Conservation (phyloP, 1,284 basidiomycete species). For the Fomitopsis pinicola region DNA sequence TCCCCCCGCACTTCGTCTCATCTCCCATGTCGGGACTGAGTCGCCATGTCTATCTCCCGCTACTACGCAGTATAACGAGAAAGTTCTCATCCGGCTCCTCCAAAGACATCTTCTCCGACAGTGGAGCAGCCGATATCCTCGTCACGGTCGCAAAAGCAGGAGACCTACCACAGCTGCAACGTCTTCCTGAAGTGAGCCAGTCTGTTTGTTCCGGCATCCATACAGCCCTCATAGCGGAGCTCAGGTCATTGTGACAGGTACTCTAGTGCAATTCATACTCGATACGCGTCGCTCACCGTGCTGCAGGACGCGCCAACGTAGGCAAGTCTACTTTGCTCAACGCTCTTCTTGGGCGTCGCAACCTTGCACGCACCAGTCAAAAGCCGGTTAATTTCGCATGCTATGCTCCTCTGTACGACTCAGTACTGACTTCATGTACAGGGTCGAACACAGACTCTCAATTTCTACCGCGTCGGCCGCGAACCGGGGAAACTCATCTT, state of each 20-base stretch:
- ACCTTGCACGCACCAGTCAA: constrained; percentile 58
- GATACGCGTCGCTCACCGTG: neutral
- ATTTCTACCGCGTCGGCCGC: constrained; percentile 64
- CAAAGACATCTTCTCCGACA: neutral
- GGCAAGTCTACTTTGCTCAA: constrained; percentile 75
- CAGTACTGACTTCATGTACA: constrained; percentile 21
- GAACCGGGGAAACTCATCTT: constrained; percentile 54
- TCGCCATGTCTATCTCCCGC: neutral
- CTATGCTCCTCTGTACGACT: too few relatives aligned
- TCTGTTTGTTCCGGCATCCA: neutral
- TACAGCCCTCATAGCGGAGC: neutral
- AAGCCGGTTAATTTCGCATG: constrained; percentile 49
- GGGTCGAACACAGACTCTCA: constrained; percentile 67
- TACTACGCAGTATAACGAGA: neutral
- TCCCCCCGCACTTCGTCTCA: neutral
- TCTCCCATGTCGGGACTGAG: neutral
- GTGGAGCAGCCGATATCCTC: neutral
- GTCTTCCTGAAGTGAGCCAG: neutral
- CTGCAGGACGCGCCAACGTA: constrained; percentile 50
- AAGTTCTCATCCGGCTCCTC: neutral
- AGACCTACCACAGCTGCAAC: neutral
- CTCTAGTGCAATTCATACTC: neutral
- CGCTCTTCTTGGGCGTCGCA: constrained; percentile 53
- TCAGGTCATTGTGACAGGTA: neutral
- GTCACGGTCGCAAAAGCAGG: neutral